These are phyloP conservation scores for Aspergillus proliferans DNA, from an alignment of 2,329 filamentous ascomycete genomes.

Conservation along the genomic window DNA sequence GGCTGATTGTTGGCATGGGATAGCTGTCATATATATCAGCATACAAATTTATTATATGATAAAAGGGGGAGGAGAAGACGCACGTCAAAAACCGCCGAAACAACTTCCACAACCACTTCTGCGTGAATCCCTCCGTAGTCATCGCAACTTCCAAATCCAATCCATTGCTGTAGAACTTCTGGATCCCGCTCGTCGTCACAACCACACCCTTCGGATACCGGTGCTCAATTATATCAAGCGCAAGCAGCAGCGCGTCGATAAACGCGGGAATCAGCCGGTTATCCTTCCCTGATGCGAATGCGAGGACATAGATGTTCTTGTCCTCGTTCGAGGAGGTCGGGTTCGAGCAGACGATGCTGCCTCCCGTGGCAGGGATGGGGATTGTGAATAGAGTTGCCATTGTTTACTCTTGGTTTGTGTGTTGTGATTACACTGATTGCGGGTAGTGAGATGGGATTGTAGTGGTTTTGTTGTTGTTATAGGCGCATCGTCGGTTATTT, in stretches of 20 bases:
- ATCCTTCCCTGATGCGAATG: constrained; percentile 64
- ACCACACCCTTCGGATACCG: constrained; percentile 65
- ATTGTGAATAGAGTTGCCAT: constrained; percentile 52
- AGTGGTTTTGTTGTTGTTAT: not conserved
- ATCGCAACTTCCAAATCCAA: constrained; percentile 67
- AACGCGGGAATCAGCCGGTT: constrained; percentile 68
- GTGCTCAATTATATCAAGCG: constrained; percentile 69
- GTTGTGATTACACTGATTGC: not conserved
- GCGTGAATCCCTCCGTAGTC: constrained; percentile 55
- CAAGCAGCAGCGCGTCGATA: constrained; percentile 60
- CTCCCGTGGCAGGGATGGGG: constrained; percentile 50
- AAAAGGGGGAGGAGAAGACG: constrained; percentile 5
- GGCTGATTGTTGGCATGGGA: constrained; percentile 75
- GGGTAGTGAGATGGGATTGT: not conserved
- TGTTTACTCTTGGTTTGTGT: not conserved
- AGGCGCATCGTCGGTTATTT: not conserved
- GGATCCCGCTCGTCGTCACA: constrained; percentile 66
- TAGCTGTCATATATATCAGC: constrained; percentile 40
- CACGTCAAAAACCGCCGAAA: constrained; percentile 60
- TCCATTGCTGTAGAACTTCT: constrained; percentile 78
- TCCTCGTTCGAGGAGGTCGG: constrained; percentile 42
- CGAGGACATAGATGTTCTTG: constrained; percentile 61
- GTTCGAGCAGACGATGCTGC: constrained; percentile 57
- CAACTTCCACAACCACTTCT: constrained; percentile 55
- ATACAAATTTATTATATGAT: not conserved